These are phyloP conservation scores for Globomyces sp. DNA, from an alignment of 371 early-diverging fungal genomes.

Conservation along the genomic window DNA sequence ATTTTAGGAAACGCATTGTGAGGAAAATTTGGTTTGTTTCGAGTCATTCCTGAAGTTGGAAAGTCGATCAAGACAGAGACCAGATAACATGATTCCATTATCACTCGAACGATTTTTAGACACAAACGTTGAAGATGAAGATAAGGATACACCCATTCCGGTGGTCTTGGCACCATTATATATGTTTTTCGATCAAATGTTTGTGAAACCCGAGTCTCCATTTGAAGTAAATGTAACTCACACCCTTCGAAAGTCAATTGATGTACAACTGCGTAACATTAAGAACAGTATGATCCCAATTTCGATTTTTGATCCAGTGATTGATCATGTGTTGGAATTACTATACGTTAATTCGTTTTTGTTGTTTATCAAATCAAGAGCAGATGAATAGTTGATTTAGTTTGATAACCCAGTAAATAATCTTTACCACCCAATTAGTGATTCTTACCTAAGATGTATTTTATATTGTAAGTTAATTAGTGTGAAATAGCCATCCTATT, in stretches of 20 bases:
- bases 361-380: conserved; percentile 11
- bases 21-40: conserved; percentile 32
- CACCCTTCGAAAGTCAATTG: conserved; percentile 15
- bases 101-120: conserved; percentile 24
- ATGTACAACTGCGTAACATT: conserved; percentile 7
- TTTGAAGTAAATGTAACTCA: conserved; percentile 29
- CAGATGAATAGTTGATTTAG: too few relatives aligned
- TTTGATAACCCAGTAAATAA: too few relatives aligned
- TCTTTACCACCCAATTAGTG: too few relatives aligned
- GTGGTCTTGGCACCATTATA: conserved; percentile 19
- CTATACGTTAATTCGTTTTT: conserved; percentile 33
- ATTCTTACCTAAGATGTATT: too few relatives aligned
- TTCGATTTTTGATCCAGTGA: conserved; percentile 31
- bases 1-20: conserved; percentile 17
- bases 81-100: conserved; percentile 2
- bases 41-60: conserved; percentile 30
- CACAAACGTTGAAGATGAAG: neutral
- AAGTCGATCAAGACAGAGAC: conserved; percentile 6
- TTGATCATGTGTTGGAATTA: conserved; percentile 31
- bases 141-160: conserved; percentile 16
- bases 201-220: conserved; percentile 28
- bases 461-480: too few relatives aligned
- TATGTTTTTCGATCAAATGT: conserved; percentile 26
- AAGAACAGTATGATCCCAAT: conserved; percentile 11
- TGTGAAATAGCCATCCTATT: too few relatives aligned